These are phyloP conservation scores for Acmispon strigosus DNA, from an alignment of 306 rosid species.

Conservation along the genomic window DNA sequence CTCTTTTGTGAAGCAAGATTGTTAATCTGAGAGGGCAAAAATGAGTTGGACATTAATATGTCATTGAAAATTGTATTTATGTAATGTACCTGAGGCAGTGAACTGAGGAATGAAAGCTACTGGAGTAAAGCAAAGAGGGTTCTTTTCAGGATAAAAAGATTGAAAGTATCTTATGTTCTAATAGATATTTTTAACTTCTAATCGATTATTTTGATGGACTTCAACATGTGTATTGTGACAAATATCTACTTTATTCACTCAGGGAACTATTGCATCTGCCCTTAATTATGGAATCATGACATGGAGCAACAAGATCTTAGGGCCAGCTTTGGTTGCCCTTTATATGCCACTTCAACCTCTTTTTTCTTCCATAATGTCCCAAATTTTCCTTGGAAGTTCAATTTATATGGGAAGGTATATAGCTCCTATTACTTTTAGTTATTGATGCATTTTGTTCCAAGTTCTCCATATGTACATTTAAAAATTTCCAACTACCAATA, in stretches of 20 bases:
- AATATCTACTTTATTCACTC: constrained; percentile 22
- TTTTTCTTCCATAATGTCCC: constrained; percentile 61
- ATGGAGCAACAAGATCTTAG: constrained; percentile 88
- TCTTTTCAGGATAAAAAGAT: not conserved
- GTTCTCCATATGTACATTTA: not conserved
- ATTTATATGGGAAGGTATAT: constrained; percentile 88
- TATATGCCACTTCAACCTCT: constrained; percentile 91
- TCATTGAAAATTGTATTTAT: no score
- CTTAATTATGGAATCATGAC: constrained; percentile 73
- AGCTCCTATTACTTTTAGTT: constrained; percentile 18
- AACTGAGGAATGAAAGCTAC: no score
- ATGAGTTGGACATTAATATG: not conserved
- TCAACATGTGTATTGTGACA: not conserved
- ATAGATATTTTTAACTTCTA: no score
- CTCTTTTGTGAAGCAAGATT: not conserved
- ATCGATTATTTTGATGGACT: not conserved
- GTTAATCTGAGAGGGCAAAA: not conserved
- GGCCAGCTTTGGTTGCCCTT: constrained; percentile 85
- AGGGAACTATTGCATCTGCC: constrained; percentile 89
- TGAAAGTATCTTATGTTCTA: not conserved
- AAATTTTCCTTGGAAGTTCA: constrained; percentile 81
- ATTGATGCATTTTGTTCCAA: not conserved
- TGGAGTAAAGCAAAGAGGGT: not conserved
- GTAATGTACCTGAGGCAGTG: not conserved
- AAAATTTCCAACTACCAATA: not conserved